These are phyloP conservation scores for Phytopythium helicoides DNA, from an alignment of 352 stramenopile genomes.

Conservation along the genomic window DNA sequence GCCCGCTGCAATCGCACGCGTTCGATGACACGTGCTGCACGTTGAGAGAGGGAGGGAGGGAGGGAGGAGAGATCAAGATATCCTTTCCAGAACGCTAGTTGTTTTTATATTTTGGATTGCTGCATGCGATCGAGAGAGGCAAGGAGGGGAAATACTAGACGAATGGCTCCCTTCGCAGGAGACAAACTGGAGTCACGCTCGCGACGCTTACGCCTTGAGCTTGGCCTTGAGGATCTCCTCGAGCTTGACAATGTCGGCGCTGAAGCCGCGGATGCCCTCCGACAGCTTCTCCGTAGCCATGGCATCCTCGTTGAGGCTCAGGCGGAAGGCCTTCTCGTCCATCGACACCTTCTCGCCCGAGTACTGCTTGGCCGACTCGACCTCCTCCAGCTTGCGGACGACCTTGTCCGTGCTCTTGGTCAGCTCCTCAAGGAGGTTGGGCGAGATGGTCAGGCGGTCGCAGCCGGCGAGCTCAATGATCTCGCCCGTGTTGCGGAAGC, in stretches of 20 bases:
- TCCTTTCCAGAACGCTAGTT: too few species aligned
- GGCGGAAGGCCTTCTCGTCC: conserved; percentile 95
- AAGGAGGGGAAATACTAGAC: too few species aligned
- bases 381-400: conserved; percentile 81
- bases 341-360: conserved; percentile 75
- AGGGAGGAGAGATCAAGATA: too few species aligned
- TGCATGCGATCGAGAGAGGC: too few species aligned
- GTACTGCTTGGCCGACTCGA: conserved; percentile 70
- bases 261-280: conserved; percentile 97
- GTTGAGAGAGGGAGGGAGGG: too few species aligned
- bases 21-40: too few species aligned
- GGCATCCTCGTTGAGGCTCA: conserved; percentile 97
- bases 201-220: conserved; percentile 74
- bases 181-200: not conserved
- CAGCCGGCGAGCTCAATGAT: conserved; percentile 96
- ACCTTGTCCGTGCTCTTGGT: conserved; percentile 70
- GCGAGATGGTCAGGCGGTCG: conserved; percentile 98
- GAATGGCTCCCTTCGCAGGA: too few species aligned
- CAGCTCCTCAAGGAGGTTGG: conserved; percentile 93
- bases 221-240: conserved; percentile 97
- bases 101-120: too few species aligned
- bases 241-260: conserved; percentile 97
- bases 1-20: too few species aligned
- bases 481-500: conserved; percentile 96
- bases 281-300: conserved; percentile 98